phyloP scores from a whole-genome alignment of 1,284 basidiomycete species.

The Moniliophthora roreri region DNA sequence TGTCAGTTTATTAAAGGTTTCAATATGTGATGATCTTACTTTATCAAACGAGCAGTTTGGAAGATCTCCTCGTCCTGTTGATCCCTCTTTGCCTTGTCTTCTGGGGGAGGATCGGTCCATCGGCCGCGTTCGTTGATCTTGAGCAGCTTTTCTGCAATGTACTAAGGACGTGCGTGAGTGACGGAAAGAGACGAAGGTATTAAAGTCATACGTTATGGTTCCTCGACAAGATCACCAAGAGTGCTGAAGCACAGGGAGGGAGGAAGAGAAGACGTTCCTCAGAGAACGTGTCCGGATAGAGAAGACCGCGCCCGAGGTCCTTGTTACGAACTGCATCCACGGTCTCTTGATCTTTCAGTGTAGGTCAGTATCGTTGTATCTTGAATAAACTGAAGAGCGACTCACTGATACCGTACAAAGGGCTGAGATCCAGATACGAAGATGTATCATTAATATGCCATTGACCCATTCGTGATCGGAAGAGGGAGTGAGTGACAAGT shows the following conservation, averaged over 20 bases:
- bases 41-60: conserved; percentile 52
- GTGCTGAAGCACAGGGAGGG: conserved; percentile 47
- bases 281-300: conserved; percentile 43
- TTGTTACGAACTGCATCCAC: conserved; percentile 43
- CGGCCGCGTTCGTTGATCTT: conserved; percentile 48
- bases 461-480: conserved; percentile 37
- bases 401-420: conserved; percentile 41
- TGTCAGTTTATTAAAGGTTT: background rate
- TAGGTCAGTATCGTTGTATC: background rate
- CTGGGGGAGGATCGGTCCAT: conserved; percentile 37
- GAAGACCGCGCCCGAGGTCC: conserved; percentile 37
- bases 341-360: conserved; percentile 29
- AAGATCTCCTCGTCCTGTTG: conserved; percentile 55
- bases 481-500: conserved; percentile 46
- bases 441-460: conserved; percentile 51
- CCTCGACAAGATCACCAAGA: conserved; percentile 50
- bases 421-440: conserved; percentile 58
- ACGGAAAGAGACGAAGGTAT: conserved; percentile 10
- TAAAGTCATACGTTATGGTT: conserved; percentile 54
- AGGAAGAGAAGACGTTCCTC: conserved; percentile 53
- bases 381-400: background rate
- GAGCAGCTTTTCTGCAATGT: conserved; percentile 50
- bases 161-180: conserved; percentile 26
- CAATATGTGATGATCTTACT: conserved; percentile 28
- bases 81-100: conserved; percentile 26